Evolutionary conservation across 139 green algal species (phyloP).

Genomic region (Raphidocelis subcapitata): DNA sequence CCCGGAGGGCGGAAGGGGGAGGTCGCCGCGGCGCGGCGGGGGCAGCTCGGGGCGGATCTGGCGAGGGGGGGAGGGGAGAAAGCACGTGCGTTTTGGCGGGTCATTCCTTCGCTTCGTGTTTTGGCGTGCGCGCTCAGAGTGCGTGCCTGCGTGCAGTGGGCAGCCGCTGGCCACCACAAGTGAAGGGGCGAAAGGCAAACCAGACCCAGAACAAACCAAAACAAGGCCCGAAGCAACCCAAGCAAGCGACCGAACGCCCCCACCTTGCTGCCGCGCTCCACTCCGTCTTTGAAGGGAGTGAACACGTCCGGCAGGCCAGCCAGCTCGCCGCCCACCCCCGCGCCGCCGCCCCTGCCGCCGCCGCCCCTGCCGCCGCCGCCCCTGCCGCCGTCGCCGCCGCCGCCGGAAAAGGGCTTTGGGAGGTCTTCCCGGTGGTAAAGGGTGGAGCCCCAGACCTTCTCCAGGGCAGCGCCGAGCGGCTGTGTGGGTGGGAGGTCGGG

Average conservation of each 20-base stretch:
- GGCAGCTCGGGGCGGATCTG: constrained; percentile 53
- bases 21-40: constrained; percentile 40
- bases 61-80: background rate
- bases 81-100: background rate
- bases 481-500: no score
- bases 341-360: no score
- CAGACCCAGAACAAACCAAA: no score
- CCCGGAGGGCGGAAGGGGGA: constrained; percentile 57
- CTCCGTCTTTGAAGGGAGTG: constrained; percentile 89
- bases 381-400: constrained; percentile 10
- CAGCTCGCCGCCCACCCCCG: no score
- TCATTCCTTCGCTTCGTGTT: no score
- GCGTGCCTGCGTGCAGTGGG: no score
- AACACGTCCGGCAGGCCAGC: constrained; percentile 89
- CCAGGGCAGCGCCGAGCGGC: constrained; percentile 31
- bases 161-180: no score
- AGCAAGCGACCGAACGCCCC: no score
- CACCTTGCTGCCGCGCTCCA: constrained; percentile 32
- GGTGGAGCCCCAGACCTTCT: constrained; percentile 71
- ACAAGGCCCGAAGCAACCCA: no score
- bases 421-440: constrained; percentile 93
- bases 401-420: constrained; percentile 68
- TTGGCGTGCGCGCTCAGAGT: no score
- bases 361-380: no score
- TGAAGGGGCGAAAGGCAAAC: no score